Evolutionary conservation across 257 asterid species (phyloP).

Genomic region (Vinca minor): DNA sequence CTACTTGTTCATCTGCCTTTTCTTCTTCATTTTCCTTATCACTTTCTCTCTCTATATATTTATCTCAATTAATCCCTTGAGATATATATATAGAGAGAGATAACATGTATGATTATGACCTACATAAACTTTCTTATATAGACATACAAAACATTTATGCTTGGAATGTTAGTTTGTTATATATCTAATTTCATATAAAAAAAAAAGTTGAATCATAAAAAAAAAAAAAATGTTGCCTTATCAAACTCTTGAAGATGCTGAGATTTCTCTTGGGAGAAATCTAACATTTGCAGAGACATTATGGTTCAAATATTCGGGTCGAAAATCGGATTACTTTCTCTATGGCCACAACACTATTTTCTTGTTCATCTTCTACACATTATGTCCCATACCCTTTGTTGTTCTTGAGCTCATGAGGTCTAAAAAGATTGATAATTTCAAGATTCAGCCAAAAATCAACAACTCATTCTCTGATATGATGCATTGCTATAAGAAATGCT

Average conservation of each 20-base stretch:
- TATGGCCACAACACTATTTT: slow-evolving; percentile 60
- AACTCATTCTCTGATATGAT: slow-evolving; percentile 44
- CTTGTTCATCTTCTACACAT: slow-evolving; percentile 47
- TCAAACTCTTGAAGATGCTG: slow-evolving; percentile 42
- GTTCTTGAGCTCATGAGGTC: slow-evolving; percentile 38
- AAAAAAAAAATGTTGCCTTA: slow-evolving; percentile 51
- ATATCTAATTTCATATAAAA: too few relatives aligned
- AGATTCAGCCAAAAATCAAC: slow-evolving; percentile 53
- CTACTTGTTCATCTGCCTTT: not conserved
- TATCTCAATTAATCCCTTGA: too few relatives aligned
- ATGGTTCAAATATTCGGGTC: slow-evolving; percentile 57
- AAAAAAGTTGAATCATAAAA: not conserved
- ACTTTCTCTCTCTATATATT: slow-evolving; percentile 17
- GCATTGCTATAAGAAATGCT: slow-evolving; percentile 44
- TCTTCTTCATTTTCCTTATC: not conserved
- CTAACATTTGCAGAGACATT: slow-evolving; percentile 44
- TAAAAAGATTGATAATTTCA: slow-evolving; percentile 33
- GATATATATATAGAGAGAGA: not conserved
- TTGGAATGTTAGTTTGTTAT: too few relatives aligned
- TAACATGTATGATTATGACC: too few relatives aligned
- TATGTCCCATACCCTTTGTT: slow-evolving; percentile 50
- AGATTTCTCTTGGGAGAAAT: slow-evolving; percentile 45
- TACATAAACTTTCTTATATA: too few relatives aligned
- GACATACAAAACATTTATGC: not conserved
- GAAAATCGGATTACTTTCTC: slow-evolving; percentile 42